Conservation (phyloP, 176 grass and related monocot genomes). For the Carex parvula region DNA sequence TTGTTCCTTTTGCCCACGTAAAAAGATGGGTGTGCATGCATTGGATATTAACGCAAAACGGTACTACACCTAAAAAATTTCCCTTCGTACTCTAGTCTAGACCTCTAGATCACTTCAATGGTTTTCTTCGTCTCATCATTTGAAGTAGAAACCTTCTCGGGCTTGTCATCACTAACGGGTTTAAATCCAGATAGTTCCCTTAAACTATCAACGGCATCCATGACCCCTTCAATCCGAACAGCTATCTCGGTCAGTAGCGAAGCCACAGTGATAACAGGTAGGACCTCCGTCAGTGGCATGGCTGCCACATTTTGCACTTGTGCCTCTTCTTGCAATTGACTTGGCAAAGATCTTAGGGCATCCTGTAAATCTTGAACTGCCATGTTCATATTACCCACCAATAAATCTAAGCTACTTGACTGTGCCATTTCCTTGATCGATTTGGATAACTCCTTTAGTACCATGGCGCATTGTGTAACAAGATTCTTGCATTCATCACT, state of each 20-base stretch:
- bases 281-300: slow-evolving; percentile 37
- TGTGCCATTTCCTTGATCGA: slow-evolving; percentile 46
- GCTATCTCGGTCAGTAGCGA: slow-evolving; percentile 72
- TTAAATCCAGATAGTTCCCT: slow-evolving; percentile 44
- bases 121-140: slow-evolving; percentile 31
- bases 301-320: not conserved
- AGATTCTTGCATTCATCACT: slow-evolving; percentile 46
- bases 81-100: not conserved
- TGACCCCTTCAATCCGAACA: slow-evolving; percentile 42
- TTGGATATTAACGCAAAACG: not conserved
- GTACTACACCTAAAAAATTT: not conserved
- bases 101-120: slow-evolving; percentile 19
- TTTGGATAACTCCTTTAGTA: slow-evolving; percentile 58
- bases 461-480: slow-evolving; percentile 36
- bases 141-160: slow-evolving; percentile 33
- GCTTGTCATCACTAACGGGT: slow-evolving; percentile 40
- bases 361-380: slow-evolving; percentile 67
- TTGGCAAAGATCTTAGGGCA: slow-evolving; percentile 53
- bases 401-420: slow-evolving; percentile 38
- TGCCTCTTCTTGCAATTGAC: slow-evolving; percentile 18
- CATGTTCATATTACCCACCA: slow-evolving; percentile 59
- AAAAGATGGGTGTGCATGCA: not conserved
- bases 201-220: slow-evolving; percentile 55
- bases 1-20: not conserved
- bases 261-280: slow-evolving; percentile 55